Base-by-base conservation (phyloP, 305 asterid genomes). In the Lippia alba region DNA sequence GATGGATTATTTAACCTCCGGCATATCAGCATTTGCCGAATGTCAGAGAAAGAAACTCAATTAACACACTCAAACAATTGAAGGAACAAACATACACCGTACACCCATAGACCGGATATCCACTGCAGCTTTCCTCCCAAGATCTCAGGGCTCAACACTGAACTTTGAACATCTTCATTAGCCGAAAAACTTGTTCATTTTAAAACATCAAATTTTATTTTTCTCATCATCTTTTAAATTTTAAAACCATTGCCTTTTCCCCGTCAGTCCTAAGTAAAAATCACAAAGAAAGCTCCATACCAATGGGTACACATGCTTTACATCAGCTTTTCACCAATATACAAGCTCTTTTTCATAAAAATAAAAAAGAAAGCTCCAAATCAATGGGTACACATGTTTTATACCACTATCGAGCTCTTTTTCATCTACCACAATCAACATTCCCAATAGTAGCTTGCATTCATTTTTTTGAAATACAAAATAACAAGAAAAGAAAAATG, bases 201-300 rank as follows among this genome's bases (percentile, higher is more conserved):
- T 56, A 45, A 32, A 16, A 24, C 48, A 57, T 30, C 3, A 45
- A 57, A 39, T 12, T 11, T 51, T 39, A 64, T 18, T 4, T 41
- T 2, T 32, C 16, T 32, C 1, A 6, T 34, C 18, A 14, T 9
- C n/a, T 50, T 16, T 36, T n/a, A 32, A 18, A 4, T 40, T 60
- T 14, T 2, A 9, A 30, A 36, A n/a, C 34, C 45, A 62, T 50
- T 59, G 32, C 50, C 17, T 40, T 50, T 46, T 53, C 51, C 46
- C 39, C 45, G 44, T 46, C 68, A 70, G 34, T 44, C 8, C 24
- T 70, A 70, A 4, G 34, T 36, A 2, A 53, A 66, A 58, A 70
- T 66, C 49, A 44, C 33, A 60, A 19, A 24, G 14, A 68, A 34
- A 53, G 32, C n/a, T 56, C 66, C 12, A 40, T 16, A 40, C 1